A percentile compares a stretch with the other conserved stretches of the same genome.
Conservation (phyloP, 225 moss, liverwort and hornwort genomes). For the Polytrichum formosum region DNA sequence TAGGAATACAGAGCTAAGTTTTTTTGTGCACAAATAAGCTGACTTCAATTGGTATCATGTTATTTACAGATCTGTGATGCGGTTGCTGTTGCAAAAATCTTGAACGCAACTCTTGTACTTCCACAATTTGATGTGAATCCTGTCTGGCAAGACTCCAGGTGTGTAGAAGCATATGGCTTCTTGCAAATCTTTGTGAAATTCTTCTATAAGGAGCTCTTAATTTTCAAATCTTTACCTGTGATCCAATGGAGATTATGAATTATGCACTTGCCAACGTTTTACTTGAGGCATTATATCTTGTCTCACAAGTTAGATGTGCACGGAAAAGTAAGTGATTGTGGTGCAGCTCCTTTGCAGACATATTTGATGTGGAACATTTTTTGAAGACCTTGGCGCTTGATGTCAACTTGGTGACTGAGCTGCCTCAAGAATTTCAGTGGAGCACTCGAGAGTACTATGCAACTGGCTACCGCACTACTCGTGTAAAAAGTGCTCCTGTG, state of each 20-base stretch:
- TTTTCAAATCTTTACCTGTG: too few species aligned
- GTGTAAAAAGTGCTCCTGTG: conserved; percentile 82
- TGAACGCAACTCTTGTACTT: conserved; percentile 81
- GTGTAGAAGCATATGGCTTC: conserved; percentile 6
- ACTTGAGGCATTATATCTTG: too few species aligned
- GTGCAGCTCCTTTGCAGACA: conserved; percentile 93
- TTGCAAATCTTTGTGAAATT: background rate
- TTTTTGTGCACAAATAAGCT: background rate
- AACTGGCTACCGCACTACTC: conserved; percentile 73
- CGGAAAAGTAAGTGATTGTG: conserved; percentile 10
- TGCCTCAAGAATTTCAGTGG: conserved; percentile 71
- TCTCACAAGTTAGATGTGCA: background rate
- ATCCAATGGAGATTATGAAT: too few species aligned
- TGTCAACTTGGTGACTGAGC: conserved; percentile 66
- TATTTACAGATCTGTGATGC: conserved; percentile 82
- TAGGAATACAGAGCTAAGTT: background rate
- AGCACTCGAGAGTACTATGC: conserved; percentile 89
- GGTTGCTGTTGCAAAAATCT: conserved; percentile 85
- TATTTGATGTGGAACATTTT: conserved; percentile 86
- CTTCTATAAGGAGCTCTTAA: too few species aligned
- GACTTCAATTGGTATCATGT: too few species aligned
- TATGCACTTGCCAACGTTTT: background rate
- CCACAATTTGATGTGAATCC: conserved; percentile 89
- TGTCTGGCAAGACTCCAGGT: conserved; percentile 94
- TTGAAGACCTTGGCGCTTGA: conserved; percentile 57